Evolutionary conservation across 257 asterid species (phyloP), one percentile per base, ranked within the genome.

Genomic region (Apocynum venetum): DNA sequence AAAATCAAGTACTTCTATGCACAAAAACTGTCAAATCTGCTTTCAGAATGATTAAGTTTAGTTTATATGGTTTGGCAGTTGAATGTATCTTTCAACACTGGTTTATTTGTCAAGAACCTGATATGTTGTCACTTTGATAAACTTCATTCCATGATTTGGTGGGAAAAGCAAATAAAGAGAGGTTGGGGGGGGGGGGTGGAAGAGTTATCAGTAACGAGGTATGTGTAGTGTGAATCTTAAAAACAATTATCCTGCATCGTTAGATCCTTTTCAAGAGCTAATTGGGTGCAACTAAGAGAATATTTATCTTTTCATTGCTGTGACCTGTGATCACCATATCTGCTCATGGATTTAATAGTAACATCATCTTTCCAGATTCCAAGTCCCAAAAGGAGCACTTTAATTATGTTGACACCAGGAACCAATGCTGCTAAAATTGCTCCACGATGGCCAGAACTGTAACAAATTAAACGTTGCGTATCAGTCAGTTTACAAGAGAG

Each of bases 311-410:
- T 71, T 41, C 31, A 49, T 35, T 44, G 46, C 35, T 56, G 25
- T 70, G 81, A 91, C 98, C 96, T 91, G 84, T 87, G 82, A 86
- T 93, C 94, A 51, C 99, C 99, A 73, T 82, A 84, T 91, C 98
- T 89, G 91, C 89, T 91, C 99, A 95, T 95, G 65, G 99, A 93
- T 84, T 86, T 91, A 77, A 93, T 96, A 74, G 97, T 87, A 72
- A 93, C 98, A 35, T 93, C 97, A 80, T 95, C 97, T 83, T 90
- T 90, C 89, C 84, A 84, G 66, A 91, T 71, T 71, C 97, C 98
- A 52, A 93, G 91, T 79, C 99, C 99, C 82, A 93, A 64, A 80
- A 90, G 88, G 82, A 91, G 91, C 90, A 95, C 75, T 83, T 88
- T 91, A 66, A 95, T 76, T 56, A 93, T 86, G 80, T 93, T 95